Conservation (phyloP, 2,329 filamentous ascomycete species). For the Neopestalotiopsis rosae region DNA sequence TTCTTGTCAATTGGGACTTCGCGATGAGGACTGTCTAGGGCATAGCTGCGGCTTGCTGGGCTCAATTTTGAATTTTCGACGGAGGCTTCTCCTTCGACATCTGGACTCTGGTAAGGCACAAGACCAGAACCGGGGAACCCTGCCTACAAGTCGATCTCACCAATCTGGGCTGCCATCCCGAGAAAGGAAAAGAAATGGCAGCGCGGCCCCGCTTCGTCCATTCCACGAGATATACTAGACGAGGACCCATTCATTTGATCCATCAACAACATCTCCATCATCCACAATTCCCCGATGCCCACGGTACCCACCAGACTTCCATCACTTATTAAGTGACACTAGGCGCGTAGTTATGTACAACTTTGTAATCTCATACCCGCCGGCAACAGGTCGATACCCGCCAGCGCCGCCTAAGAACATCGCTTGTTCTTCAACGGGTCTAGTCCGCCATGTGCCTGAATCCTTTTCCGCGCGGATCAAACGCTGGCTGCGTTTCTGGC, state of each 20-base stretch:
- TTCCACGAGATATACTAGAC: too few species aligned
- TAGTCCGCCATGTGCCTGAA: background rate
- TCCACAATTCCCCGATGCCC: too few species aligned
- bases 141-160: background rate
- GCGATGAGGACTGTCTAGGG: background rate
- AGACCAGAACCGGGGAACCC: background rate
- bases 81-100: background rate
- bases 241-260: too few species aligned
- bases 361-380: background rate
- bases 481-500: background rate
- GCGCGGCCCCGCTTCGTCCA: background rate
- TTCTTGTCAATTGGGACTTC: background rate
- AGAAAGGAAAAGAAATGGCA: background rate
- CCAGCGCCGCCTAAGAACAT: background rate
- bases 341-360: background rate
- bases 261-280: too few species aligned
- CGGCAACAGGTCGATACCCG: background rate
- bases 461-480: constrained; percentile 2
- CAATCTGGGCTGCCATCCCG: background rate
- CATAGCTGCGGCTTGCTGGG: background rate
- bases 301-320: too few species aligned
- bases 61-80: too few species aligned
- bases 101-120: background rate
- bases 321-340: background rate
- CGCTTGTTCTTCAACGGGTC: background rate